Percentiles rank a stretch among this genome's conserved stretches.
Conservation (phyloP, 164 flowering plant species). For the Echeveria elegans region DNA sequence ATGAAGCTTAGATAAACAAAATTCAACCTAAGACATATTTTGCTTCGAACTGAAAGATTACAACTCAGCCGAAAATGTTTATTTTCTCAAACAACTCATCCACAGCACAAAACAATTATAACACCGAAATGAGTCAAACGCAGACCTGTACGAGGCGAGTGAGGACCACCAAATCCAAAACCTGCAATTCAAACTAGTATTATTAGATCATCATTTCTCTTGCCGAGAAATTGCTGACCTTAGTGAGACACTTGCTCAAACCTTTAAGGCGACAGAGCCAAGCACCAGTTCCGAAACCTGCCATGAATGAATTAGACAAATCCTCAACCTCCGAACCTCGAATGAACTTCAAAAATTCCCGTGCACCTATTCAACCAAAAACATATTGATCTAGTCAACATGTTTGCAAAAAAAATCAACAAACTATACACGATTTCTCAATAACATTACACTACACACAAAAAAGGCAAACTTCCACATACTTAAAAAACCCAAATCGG, state of each 20-base stretch:
- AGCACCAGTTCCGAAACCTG: constrained; percentile 5
- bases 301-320: background rate
- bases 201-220: background rate
- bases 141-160: constrained; percentile 4
- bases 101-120: background rate
- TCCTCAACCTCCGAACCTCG: constrained; percentile 5
- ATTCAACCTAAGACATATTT: background rate
- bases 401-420: background rate
- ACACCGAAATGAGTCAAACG: background rate
- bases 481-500: too few species aligned
- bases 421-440: too few species aligned
- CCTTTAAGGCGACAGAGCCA: constrained; percentile 1
- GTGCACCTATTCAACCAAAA: background rate
- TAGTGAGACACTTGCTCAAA: background rate
- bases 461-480: too few species aligned
- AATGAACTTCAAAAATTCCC: background rate
- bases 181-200: background rate
- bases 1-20: background rate
- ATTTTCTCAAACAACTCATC: background rate
- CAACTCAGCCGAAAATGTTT: background rate
- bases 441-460: too few species aligned
- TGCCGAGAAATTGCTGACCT: background rate
- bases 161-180: constrained; percentile 5
- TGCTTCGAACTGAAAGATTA: background rate
- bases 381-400: background rate